Conservation (phyloP, 306 rosid genomes). For the Trifolium subterraneum region DNA sequence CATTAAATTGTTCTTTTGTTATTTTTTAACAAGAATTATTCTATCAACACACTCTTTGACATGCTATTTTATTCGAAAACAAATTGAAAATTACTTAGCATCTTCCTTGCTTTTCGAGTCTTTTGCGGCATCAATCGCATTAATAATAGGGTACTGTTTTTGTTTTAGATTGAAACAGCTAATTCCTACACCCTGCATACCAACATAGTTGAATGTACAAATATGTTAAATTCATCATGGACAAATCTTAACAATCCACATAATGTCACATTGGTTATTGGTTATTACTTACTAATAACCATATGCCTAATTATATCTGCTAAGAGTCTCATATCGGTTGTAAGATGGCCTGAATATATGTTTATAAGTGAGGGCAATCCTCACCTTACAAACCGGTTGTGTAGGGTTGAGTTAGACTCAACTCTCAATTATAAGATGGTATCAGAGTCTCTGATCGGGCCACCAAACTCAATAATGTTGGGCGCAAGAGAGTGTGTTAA, state of each 20-base stretch:
- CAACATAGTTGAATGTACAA: slow-evolving; percentile 7
- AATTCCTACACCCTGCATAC: slow-evolving; percentile 80
- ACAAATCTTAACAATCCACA: background rate
- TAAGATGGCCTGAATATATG: too few relatives aligned
- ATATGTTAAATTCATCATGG: slow-evolving; percentile 17
- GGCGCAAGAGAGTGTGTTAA: too few relatives aligned
- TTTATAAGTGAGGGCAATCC: too few relatives aligned
- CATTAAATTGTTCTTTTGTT: slow-evolving; percentile 19
- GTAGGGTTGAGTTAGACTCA: too few relatives aligned
- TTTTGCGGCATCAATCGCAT: slow-evolving; percentile 67
- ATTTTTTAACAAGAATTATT: background rate
- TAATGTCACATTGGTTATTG: too few relatives aligned
- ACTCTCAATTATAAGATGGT: too few relatives aligned
- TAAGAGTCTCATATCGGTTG: too few relatives aligned
- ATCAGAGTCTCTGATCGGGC: too few relatives aligned
- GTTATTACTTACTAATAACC: too few relatives aligned
- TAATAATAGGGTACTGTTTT: slow-evolving; percentile 63
- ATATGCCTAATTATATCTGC: background rate
- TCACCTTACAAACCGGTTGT: too few relatives aligned
- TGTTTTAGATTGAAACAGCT: slow-evolving; percentile 62
- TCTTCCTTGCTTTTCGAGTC: slow-evolving; percentile 49
- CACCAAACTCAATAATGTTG: too few relatives aligned
- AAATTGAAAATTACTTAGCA: slow-evolving; percentile 55
- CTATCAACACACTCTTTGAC: too few relatives aligned
- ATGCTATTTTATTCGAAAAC: background rate